These are phyloP conservation scores for Penicillium robsamsonii DNA, from an alignment of 495 filamentous ascomycete species.

Conservation along the genomic window DNA sequence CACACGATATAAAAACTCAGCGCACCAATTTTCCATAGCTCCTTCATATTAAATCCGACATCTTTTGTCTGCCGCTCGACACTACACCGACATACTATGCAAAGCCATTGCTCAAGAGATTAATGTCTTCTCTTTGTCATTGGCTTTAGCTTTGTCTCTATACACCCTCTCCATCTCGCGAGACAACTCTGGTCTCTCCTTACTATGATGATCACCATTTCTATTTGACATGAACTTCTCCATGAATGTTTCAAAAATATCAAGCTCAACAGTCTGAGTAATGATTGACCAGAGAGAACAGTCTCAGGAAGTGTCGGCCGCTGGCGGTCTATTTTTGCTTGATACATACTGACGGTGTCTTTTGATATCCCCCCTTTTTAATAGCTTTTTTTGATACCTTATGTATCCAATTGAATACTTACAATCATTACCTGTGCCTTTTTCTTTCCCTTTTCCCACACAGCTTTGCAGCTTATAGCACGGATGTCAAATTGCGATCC, in stretches of 20 bases:
- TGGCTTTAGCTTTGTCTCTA: slow-evolving; percentile 1
- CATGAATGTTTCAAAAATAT: slow-evolving; percentile 29
- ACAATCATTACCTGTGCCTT: background rate
- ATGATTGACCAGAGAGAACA: slow-evolving; percentile 13
- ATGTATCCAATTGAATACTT: slow-evolving; percentile 4
- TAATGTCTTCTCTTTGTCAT: slow-evolving; percentile 4
- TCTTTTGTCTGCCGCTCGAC: background rate
- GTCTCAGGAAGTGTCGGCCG: background rate
- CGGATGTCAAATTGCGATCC: slow-evolving; percentile 99
- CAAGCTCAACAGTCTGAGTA: slow-evolving; percentile 43
- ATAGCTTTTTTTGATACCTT: background rate
- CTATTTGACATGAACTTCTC: slow-evolving; percentile 31
- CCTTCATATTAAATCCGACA: background rate
- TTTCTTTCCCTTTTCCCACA: background rate
- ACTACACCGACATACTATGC: background rate
- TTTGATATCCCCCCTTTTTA: too few relatives aligned
- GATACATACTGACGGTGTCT: background rate
- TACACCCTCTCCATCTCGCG: background rate
- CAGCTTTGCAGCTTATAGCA: slow-evolving; percentile 52
- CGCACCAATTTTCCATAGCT: background rate
- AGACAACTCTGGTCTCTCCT: slow-evolving; percentile 13
- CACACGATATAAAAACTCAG: slow-evolving; percentile 8
- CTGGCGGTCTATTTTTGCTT: background rate
- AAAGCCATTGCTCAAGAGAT: slow-evolving; percentile 8
- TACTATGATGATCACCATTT: slow-evolving; percentile 33